A percentile compares a stretch with the other conserved stretches of the same genome.
phyloP scores from a whole-genome alignment of 108 stramenopile species.

The Pelagomonas calceolata region DNA sequence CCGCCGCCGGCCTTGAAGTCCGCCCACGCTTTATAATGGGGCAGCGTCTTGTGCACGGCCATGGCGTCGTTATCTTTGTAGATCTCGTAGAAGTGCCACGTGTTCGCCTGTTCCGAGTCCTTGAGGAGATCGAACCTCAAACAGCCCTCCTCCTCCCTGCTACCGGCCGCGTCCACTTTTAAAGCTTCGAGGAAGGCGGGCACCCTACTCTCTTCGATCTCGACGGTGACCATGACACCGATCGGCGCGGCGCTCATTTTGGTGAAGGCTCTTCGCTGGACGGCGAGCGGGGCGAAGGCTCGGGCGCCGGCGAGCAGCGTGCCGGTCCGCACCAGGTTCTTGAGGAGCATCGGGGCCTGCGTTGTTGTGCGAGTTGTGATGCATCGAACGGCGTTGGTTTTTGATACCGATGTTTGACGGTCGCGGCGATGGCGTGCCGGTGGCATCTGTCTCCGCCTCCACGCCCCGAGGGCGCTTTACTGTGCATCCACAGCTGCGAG shows the following conservation, averaged over 20 bases:
- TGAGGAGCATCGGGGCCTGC: no score
- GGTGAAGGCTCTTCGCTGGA: no score
- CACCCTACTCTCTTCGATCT: conserved; percentile 2
- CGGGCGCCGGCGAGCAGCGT: no score
- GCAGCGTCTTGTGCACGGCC: conserved; percentile 1
- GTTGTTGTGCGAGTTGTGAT: no score
- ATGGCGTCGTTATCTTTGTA: conserved; percentile 1
- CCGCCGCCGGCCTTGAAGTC: conserved; percentile 3
- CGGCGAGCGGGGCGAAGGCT: no score
- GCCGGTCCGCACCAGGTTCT: no score
- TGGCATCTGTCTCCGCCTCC: no score
- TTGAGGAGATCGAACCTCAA: neutral
- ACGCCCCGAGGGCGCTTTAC: no score
- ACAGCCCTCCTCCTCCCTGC: neutral
- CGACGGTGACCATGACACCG: conserved; percentile 3
- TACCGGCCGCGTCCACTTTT: neutral
- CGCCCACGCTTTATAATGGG: conserved; percentile 2
- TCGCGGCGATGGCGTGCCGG: no score
- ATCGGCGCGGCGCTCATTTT: neutral
- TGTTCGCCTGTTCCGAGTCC: neutral
- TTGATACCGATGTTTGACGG: no score
- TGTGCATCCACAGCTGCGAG: no score
- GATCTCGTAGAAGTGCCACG: conserved; percentile 2
- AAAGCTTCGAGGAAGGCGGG: conserved; percentile 2
- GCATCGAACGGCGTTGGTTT: no score